Evolutionary conservation across 805 yeast genomes (phyloP), one percentile per base, ranked within the genome.

Genomic region (Ogataea paraovalis): DNA sequence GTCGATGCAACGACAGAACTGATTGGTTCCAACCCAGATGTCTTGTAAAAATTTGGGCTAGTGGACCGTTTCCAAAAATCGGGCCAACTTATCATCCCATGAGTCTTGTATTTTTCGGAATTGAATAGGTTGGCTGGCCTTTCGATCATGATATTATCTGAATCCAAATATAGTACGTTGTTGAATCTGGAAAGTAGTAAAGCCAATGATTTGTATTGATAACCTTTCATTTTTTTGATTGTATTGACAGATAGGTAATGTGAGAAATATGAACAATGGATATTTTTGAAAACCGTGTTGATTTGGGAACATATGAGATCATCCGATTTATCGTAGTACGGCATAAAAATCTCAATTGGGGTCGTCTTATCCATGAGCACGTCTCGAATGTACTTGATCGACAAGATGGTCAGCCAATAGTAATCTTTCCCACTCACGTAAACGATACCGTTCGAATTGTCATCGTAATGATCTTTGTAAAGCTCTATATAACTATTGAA

Each of bases 31-130:
- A 69, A 69, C n/a, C 66, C 68, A 14, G 86, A 76, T 43, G 82
- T 74, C 16, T 47, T 34, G 53, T 75, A 79, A 59, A 62, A 81
- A 41, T 64, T 66, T 20, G 86, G 87, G 51, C 74, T 71, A 4
- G 85, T 80, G 7, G 86, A 78, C 54, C 87, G 67, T 18, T 80
- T 75, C 87, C 87, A 81, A 34, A 78, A 78, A 60, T 81, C 86
- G 5, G 87, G 87, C 86, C 87, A 81, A 14, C 78, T 55, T 9
- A 81, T 68, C 60, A 81, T 64, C 1, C 80, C 78, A 30, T 68
- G 67, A 12, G 68, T 65, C 42, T 61, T 57, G 64, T 66, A 80
- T 21, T 74, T 68, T 14, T 68, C 63, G 1, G 76, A 67, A 3
- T 65, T 63, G 45, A 81, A 75, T 32, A 82, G 67, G 45, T 73